Evolutionary conservation across 192 early-diverging fungal genomes (phyloP), one percentile per base, ranked within the genome.

Genomic region (Backusella morwellensis): DNA sequence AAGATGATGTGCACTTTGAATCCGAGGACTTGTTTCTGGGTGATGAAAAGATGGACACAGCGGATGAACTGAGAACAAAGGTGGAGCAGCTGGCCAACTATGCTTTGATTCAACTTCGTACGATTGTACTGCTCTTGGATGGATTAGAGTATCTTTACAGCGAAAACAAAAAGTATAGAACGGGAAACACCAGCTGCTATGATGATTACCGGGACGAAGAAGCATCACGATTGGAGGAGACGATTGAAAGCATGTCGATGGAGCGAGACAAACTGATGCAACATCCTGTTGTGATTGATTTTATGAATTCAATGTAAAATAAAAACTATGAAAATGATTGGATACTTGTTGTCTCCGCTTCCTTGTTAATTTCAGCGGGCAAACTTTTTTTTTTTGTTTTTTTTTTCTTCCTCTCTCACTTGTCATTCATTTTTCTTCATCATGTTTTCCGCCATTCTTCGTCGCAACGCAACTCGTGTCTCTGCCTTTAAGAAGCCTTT

Each of bases 1-100:
- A 77, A 35, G 76, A 84, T 47, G 81, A 86, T 5, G 80, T 84
- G 36, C 72, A 76, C 0, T 3, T 86, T 2, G 47, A 74, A 42
- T 47, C 68, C 0, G 29, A 35, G 0, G 41, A 47, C 32, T 41
- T 50, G 0, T 35, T 72, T 66, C n/a, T 68, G 44, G 21, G 36
- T 1, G 47, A n/a, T 40, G 35, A 41, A 14, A 34, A 21, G 4
- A 23, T 68, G 6, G 35, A 23, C 0, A 38, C 35, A 11, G 32
- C 40, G 5, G 66, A 68, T 6, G 59, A 69, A 36, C 6, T 78
- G 5, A 17, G 12, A 8, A 34, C 23, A 15, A 4, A 19, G 32
- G 77, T 78, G 7, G n/a, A 72, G 1, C 0, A 0, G 9, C 12
- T 38, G 1, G 7, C 23, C 26, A 68, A 26, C 23, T 50, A 41